Conservation (phyloP, 2,329 filamentous ascomycete genomes). For the Penicillium concentricum region DNA sequence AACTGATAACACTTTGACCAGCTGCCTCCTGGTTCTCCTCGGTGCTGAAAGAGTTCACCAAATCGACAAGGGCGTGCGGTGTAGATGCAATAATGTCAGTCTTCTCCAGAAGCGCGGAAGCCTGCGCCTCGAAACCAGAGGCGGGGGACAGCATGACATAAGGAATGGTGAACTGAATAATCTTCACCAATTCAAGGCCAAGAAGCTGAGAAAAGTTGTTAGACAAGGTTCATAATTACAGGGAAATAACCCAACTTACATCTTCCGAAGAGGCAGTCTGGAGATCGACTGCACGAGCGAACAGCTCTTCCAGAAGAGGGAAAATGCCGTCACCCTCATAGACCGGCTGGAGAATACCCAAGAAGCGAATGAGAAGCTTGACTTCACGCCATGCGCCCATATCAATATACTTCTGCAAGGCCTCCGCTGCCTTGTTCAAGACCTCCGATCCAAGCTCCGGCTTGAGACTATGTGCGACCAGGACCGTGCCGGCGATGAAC, state of each 20-base stretch:
- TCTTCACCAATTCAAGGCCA: slow-evolving; percentile 85
- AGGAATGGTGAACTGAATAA: slow-evolving; percentile 90
- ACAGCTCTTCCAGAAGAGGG: slow-evolving; percentile 82
- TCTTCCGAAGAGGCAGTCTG: slow-evolving; percentile 93
- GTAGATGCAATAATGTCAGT: slow-evolving; percentile 92
- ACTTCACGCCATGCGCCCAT: slow-evolving; percentile 83
- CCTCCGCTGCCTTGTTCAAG: slow-evolving; percentile 60
- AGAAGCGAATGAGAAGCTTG: slow-evolving; percentile 84
- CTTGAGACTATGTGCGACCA: slow-evolving; percentile 75
- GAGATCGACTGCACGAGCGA: slow-evolving; percentile 83
- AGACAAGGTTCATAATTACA: slow-evolving; percentile 3
- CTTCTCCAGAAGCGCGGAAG: slow-evolving; percentile 79
- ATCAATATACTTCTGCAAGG: slow-evolving; percentile 66
- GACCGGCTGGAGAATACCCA: slow-evolving; percentile 79
- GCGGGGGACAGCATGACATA: slow-evolving; percentile 79
- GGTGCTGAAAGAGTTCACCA: slow-evolving; percentile 79
- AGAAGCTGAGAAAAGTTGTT: slow-evolving; percentile 48
- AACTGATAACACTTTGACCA: slow-evolving; percentile 70
- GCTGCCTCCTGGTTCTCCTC: slow-evolving; percentile 61
- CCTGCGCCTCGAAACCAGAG: slow-evolving; percentile 68
- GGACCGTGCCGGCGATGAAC: slow-evolving; percentile 79
- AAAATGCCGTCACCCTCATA: slow-evolving; percentile 85
- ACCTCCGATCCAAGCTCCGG: slow-evolving; percentile 71
- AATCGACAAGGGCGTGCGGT: slow-evolving; percentile 75
- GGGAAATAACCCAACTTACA: slow-evolving; percentile 53